Percentiles rank a stretch among this genome's conserved stretches.
Evolutionary conservation across 139 green algal species (phyloP).

Genomic region (Microglena sp.): DNA sequence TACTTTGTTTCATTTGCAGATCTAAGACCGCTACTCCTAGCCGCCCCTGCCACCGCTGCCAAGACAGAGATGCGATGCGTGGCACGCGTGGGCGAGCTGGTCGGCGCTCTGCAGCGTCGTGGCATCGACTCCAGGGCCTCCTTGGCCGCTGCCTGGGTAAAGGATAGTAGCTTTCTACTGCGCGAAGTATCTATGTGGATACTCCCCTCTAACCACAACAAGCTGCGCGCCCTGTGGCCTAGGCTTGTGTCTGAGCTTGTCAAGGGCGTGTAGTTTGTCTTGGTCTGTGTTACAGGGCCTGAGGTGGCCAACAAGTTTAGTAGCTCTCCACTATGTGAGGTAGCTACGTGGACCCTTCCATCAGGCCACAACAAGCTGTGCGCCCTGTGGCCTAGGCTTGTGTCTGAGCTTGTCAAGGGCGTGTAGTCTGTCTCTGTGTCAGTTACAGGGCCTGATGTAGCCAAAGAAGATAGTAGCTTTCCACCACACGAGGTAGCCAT

Average conservation of each 20-base stretch:
- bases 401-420: too few relatives aligned
- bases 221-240: conserved; percentile 46
- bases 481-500: conserved; percentile 43
- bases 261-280: too few relatives aligned
- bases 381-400: conserved; percentile 33
- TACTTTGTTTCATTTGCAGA: background rate
- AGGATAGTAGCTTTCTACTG: conserved; percentile 33
- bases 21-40: conserved; percentile 19
- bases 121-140: conserved; percentile 26
- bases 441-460: too few relatives aligned
- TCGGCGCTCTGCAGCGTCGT: conserved; percentile 27
- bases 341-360: conserved; percentile 47
- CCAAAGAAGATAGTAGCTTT: conserved; percentile 21
- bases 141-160: conserved; percentile 36
- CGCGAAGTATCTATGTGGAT: conserved; percentile 52
- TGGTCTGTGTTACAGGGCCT: too few relatives aligned
- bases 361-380: conserved; percentile 22
- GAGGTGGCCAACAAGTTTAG: too few relatives aligned
- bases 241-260: conserved; percentile 12
- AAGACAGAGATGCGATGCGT: conserved; percentile 45
- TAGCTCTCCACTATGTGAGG: conserved; percentile 41
- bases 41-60: conserved; percentile 30
- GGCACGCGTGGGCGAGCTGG: conserved; percentile 46
- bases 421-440: too few relatives aligned
- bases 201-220: conserved; percentile 14